Evolutionary conservation across 1,139 yeast genomes (phyloP), one percentile per base, ranked within the genome.

Genomic region (Taphrina wiesneri): DNA sequence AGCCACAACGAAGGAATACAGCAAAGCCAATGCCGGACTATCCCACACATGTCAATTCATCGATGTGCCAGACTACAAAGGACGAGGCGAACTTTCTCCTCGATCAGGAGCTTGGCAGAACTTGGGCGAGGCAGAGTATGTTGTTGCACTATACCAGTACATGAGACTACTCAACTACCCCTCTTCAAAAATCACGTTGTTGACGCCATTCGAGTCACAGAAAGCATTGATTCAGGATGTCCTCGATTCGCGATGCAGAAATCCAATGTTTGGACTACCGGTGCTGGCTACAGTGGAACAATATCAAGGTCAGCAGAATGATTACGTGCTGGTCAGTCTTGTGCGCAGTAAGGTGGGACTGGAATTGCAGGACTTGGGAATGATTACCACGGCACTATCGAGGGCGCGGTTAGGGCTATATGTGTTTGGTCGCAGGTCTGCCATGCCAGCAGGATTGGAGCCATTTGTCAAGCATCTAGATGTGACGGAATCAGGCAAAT

Each of bases 51-150:
- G 70, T 17, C 86, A 84, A 71, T 73, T 79, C 36, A 74, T 84
- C 23, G 71, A 78, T 30, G 78, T 80, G 2, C 75, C 72, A 0
- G 77, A 75, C 43, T 73, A 70, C 54, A 70, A 72, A 30, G 74
- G 73, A 6, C 69, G 70, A 9, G 75, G 75, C 5, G 80, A 77
- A 57, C 67, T 72, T 1, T 76, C 75, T 62, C 74, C 74, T 1
- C 67, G 70, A 1, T 72, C 75, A 7, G 75, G 71, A 1, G 69
- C 71, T 53, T 73, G 72, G 69, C 79, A 81, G 67, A 81, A 81
- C 67, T 70, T 82, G 11, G 81, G 78, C 11, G 88, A 85, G 70
- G 88, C 88, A 0, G 86, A 83, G 69, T 82, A 77, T 69, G 77
- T 82, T 15, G 83, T 83, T 9, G 75, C 77, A 0, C 70, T 85